phyloP scores from a whole-genome alignment of 768 basidiomycete genomes.

The Daedaleopsis sinensis region DNA sequence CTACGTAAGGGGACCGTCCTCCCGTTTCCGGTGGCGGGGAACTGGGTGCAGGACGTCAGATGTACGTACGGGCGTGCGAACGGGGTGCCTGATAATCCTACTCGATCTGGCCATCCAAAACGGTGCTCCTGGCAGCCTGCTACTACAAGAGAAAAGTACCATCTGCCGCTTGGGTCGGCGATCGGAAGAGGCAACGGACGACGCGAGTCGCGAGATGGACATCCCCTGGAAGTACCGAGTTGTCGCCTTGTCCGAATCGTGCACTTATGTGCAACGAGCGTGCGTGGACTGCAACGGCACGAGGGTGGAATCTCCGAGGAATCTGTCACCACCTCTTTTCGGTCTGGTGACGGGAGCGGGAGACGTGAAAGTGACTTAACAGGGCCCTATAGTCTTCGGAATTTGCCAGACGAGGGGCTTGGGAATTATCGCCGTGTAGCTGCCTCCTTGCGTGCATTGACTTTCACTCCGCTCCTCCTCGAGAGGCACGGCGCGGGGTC shows the following conservation, averaged over 20 bases:
- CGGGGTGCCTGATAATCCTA: background rate
- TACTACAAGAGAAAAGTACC: no score
- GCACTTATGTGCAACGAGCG: no score
- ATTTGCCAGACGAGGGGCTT: background rate
- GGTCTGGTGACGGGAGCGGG: background rate
- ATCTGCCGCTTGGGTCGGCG: no score
- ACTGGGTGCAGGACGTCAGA: background rate
- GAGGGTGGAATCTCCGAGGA: background rate
- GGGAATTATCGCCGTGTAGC: no score
- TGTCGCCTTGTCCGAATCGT: no score
- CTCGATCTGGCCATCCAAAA: background rate
- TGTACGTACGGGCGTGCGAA: background rate
- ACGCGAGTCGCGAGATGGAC: no score
- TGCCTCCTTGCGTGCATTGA: no score
- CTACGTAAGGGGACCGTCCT: background rate
- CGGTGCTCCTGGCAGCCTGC: no score
- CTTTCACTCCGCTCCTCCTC: background rate
- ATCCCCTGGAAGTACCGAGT: no score
- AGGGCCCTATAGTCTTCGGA: no score
- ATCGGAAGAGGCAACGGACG: no score
- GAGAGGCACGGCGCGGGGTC: background rate
- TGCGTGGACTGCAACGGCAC: background rate
- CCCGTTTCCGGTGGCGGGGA: background rate
- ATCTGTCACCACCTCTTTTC: background rate
- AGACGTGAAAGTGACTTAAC: background rate